Evolutionary conservation across 805 yeast species (phyloP).

Genomic region (Nakazawaea peltata): DNA sequence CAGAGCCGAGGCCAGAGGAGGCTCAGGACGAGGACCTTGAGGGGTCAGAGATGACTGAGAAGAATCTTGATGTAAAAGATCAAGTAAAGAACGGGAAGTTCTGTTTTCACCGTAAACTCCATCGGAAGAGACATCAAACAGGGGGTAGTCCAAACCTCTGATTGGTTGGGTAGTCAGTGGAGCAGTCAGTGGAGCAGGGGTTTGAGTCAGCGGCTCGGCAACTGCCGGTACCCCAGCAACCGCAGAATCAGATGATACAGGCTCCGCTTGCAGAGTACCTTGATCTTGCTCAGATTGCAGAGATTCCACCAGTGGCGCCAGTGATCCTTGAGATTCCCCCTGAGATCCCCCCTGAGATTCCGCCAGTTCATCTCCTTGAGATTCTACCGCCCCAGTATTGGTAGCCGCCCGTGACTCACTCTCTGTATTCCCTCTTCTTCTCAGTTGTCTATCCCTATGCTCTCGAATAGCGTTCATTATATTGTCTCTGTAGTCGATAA

Average conservation of each 20-base stretch:
- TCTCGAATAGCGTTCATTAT: slow-evolving; percentile 8
- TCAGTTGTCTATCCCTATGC: slow-evolving; percentile 6
- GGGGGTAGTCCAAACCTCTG: slow-evolving; percentile 27
- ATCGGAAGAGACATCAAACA: slow-evolving; percentile 25
- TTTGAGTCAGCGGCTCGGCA: background rate
- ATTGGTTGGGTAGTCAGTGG: slow-evolving; percentile 11
- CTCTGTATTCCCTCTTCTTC: too few species aligned
- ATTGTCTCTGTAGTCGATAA: slow-evolving; percentile 9
- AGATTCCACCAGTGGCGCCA: background rate
- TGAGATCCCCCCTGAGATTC: background rate
- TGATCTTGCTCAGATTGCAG: too few species aligned
- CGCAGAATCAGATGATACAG: too few species aligned
- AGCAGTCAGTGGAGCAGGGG: background rate
- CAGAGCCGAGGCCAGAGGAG: background rate
- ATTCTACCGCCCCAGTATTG: background rate
- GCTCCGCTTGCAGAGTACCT: too few species aligned
- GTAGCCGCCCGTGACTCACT: too few species aligned
- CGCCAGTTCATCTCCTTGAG: background rate
- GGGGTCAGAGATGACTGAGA: background rate
- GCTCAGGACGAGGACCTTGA: background rate
- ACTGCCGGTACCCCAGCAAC: background rate
- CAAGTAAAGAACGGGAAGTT: background rate
- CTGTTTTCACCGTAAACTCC: slow-evolving; percentile 19
- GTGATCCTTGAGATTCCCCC: background rate
- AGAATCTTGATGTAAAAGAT: background rate